A percentile compares a stretch with the other conserved stretches of the same genome.
phyloP scores from a whole-genome alignment of 1,284 basidiomycete species.

The Boletus calvinii region DNA sequence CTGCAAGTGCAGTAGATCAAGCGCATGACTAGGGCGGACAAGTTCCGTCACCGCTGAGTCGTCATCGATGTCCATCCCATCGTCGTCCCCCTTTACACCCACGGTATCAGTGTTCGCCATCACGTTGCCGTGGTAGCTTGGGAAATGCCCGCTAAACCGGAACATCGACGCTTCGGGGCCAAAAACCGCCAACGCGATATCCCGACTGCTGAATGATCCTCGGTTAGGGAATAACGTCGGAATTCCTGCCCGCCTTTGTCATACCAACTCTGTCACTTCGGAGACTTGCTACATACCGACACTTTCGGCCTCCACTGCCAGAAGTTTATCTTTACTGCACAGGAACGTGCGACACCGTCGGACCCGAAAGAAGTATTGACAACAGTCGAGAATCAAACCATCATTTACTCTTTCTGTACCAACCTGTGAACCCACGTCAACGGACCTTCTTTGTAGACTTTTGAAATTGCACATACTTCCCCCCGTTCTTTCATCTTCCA shows the following conservation, averaged over 20 bases:
- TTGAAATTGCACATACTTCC: constrained; percentile 37
- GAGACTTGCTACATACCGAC: constrained; percentile 41
- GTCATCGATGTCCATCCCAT: constrained; percentile 63
- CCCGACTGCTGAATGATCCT: constrained; percentile 38
- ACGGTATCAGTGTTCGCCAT: constrained; percentile 14
- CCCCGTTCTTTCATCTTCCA: constrained; percentile 52
- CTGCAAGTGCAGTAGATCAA: constrained; percentile 66
- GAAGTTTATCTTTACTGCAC: constrained; percentile 64
- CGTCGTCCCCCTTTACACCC: constrained; percentile 39
- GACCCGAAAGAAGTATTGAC: constrained; percentile 48
- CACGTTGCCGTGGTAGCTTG: constrained; percentile 36
- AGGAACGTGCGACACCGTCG: constrained; percentile 45
- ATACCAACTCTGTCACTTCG: constrained; percentile 8
- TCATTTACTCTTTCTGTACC: constrained; percentile 53
- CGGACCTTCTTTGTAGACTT: background rate
- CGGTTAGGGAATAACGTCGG: constrained; percentile 29
- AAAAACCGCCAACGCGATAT: constrained; percentile 43
- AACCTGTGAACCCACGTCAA: constrained; percentile 17
- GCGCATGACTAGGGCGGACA: constrained; percentile 49
- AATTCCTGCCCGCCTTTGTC: constrained; percentile 28
- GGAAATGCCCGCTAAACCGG: constrained; percentile 38
- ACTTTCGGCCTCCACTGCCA: constrained; percentile 53
- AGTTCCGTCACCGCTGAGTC: constrained; percentile 34
- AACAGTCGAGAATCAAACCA: constrained; percentile 69
- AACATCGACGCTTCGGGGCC: constrained; percentile 35